These are phyloP conservation scores for Podospora australis DNA, from an alignment of 495 filamentous ascomycete genomes.

Conservation along the genomic window DNA sequence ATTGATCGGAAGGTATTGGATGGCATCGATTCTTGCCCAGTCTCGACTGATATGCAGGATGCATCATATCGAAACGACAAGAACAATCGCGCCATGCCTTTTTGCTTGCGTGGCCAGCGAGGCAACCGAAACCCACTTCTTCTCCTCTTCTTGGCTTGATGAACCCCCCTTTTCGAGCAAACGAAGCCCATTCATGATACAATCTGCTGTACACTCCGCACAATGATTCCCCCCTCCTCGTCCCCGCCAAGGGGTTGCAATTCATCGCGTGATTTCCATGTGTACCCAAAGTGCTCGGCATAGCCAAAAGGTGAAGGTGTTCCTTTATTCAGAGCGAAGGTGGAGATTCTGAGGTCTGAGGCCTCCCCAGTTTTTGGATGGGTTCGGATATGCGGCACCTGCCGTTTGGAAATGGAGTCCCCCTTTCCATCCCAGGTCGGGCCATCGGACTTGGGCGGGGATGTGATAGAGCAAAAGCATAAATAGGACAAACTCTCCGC, in stretches of 20 bases:
- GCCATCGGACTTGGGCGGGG: too few species aligned
- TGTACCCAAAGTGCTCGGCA: too few species aligned
- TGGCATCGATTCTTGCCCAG: too few species aligned
- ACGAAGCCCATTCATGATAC: conserved; percentile 2
- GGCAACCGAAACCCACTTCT: neutral
- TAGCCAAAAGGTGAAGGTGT: too few species aligned
- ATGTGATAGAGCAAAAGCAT: neutral
- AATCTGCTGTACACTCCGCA: neutral
- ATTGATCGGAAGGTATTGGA: too few species aligned
- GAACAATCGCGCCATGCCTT: neutral
- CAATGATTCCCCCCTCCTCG: conserved; percentile 6
- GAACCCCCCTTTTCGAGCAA: neutral
- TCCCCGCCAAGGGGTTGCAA: conserved; percentile 11
- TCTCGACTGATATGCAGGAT: too few species aligned
- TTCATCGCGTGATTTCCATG: conserved; percentile 1
- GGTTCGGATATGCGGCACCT: conserved; percentile 4
- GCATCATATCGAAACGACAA: too few species aligned
- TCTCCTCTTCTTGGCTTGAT: neutral
- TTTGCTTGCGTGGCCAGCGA: neutral
- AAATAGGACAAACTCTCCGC: conserved; percentile 10
- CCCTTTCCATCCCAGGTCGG: too few species aligned
- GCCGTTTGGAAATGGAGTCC: neutral
- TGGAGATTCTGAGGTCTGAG: neutral
- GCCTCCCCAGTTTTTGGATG: conserved; percentile 1
- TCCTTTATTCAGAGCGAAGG: too few species aligned